Evolutionary conservation across 768 basidiomycete species (phyloP).

Genomic region (Mycena galopus): DNA sequence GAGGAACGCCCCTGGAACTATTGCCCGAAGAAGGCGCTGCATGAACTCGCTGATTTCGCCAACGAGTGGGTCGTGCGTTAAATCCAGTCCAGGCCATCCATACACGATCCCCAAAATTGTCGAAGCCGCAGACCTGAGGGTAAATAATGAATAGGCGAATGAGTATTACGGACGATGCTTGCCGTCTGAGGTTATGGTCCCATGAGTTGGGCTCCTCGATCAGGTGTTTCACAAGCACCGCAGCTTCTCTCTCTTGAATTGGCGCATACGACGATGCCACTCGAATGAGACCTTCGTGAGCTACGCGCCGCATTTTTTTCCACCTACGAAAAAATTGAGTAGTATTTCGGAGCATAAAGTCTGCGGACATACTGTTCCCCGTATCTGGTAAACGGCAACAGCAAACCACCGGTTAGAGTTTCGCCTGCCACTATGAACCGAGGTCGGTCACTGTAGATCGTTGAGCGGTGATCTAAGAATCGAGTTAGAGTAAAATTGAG

Average conservation of each 20-base stretch:
- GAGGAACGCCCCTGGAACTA: conserved; percentile 50
- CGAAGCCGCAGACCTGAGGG: not conserved
- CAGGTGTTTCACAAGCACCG: not conserved
- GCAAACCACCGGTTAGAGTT: not conserved
- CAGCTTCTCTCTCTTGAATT: not conserved
- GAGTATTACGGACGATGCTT: not conserved
- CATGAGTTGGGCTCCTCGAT: not conserved
- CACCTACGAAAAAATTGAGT: not conserved
- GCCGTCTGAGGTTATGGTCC: not conserved
- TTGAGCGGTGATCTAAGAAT: not conserved
- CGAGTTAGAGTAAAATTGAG: not conserved
- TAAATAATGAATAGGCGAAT: not conserved
- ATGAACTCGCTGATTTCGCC: not conserved
- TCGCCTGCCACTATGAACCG: too few species aligned
- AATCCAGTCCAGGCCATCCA: not conserved
- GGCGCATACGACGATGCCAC: not conserved
- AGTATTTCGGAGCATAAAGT: not conserved
- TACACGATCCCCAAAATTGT: not conserved
- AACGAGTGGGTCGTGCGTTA: not conserved
- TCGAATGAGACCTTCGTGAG: conserved; percentile 4
- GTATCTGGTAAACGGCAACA: not conserved
- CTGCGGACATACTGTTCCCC: not conserved
- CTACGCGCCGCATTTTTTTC: not conserved
- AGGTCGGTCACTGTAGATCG: too few species aligned
- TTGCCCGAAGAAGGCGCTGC: conserved; percentile 45